phyloP scores from a whole-genome alignment of 768 basidiomycete genomes.

The Pulveroboletus sp. region DNA sequence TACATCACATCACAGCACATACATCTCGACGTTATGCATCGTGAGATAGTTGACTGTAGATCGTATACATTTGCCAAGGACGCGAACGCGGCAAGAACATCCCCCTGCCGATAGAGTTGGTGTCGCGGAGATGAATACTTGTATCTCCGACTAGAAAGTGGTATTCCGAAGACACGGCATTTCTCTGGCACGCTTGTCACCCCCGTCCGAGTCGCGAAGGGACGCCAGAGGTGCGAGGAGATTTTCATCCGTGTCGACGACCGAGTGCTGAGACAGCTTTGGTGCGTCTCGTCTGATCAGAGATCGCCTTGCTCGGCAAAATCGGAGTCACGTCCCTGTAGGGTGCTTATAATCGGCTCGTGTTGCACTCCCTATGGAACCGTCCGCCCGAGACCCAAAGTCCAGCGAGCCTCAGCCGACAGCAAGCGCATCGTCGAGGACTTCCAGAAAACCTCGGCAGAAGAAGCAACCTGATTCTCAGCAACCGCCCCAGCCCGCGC shows the following conservation, averaged over 20 bases:
- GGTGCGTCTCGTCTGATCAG: conserved; percentile 9
- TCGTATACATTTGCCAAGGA: background rate
- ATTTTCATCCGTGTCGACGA: conserved; percentile 4
- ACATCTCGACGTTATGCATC: too few species aligned
- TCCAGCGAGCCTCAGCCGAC: conserved; percentile 41
- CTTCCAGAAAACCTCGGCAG: conserved; percentile 53
- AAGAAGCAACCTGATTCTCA: conserved; percentile 40
- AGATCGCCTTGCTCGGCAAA: conserved; percentile 29
- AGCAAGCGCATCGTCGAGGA: conserved; percentile 32
- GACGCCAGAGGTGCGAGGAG: conserved; percentile 20
- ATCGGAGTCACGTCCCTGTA: conserved; percentile 26
- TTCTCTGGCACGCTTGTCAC: conserved; percentile 19
- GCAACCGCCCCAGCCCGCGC: conserved; percentile 14
- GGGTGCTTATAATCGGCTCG: conserved; percentile 23
- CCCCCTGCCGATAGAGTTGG: background rate
- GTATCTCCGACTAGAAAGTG: conserved; percentile 22
- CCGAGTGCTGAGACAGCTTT: conserved; percentile 11
- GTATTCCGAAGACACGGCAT: conserved; percentile 27
- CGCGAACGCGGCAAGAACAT: conserved; percentile 1
- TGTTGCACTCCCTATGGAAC: conserved; percentile 39
- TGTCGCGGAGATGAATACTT: conserved; percentile 21
- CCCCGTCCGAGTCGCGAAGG: conserved; percentile 10
- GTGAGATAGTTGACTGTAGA: too few species aligned
- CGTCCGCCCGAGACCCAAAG: conserved; percentile 47
- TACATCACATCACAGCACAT: too few species aligned